Evolutionary conservation across 495 filamentous ascomycete genomes (phyloP), one percentile per base, ranked within the genome.

Genomic region (Mytilinidion resinicola): DNA sequence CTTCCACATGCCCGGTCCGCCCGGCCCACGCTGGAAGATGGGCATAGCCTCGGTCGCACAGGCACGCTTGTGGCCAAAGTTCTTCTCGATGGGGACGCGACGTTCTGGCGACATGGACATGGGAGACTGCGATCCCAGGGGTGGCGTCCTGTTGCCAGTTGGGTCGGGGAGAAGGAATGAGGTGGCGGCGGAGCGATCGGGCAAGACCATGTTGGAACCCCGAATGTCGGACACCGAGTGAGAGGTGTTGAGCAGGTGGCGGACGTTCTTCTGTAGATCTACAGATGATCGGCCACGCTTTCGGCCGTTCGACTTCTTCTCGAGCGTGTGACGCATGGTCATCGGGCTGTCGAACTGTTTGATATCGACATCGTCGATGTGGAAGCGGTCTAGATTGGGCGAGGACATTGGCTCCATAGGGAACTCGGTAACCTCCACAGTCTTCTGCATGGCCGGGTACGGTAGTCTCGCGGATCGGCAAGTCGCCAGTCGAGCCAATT

Each of bases 401-500:
- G 63, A 62, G 35, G 63, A 59, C 54, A 63, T 61, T 34, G 65
- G 63, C 53, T 70, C 64, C 69, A 76, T 63, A 73, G 72, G 74
- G 6, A 3, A 30, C 25, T 30, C 25, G 25, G 25, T 30, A 30
- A 30, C 25, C 50, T 61, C 65, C 51, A 66, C 60, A 47, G 69
- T 66, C 57, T 65, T 73, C 39, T 38, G 42, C 51, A 67, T 21
- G 34, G 59, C 63, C 34, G 67, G 64, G 47, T 67, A 62, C 43
- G 67, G 67, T 57, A 77, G 77, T 63, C 85, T 89, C 69, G 85
- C 87, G 69, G 82, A 88, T 58, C 88, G 87, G 76, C 84, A 85
- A 66, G 89, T 90, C 77, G 90, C 90, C 81, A 86, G 85, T 66
- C 86, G 81, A 67, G 88, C 89, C 83, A 88, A 63, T 76, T 83